These are phyloP conservation scores for Stachybotrys chlorohalonatus DNA, from an alignment of 2,329 filamentous ascomycete genomes.

Conservation along the genomic window DNA sequence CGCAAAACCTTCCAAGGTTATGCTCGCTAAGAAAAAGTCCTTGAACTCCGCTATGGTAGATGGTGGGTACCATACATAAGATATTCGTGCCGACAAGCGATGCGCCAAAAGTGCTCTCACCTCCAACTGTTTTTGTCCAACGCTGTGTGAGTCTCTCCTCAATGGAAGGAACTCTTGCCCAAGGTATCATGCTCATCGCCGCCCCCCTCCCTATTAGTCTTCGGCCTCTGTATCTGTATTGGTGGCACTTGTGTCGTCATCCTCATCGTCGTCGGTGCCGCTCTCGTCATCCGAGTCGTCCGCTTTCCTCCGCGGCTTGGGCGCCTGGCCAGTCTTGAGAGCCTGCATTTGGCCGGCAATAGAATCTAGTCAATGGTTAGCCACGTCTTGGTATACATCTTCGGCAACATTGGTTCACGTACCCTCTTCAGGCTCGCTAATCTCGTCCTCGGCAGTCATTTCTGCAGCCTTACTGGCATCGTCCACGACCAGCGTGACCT, in stretches of 20 bases:
- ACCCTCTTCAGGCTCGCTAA: slow-evolving; percentile 98
- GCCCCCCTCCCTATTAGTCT: slow-evolving; percentile 15
- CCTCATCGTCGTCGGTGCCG: slow-evolving; percentile 62
- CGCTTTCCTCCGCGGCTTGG: slow-evolving; percentile 48
- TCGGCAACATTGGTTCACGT: slow-evolving; percentile 23
- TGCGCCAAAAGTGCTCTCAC: no score
- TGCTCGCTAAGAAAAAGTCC: no score
- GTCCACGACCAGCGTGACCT: slow-evolving; percentile 82
- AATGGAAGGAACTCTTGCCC: no score
- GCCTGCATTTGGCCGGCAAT: slow-evolving; percentile 86
- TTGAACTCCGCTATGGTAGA: no score
- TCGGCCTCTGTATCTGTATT: slow-evolving; percentile 61
- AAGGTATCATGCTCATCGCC: no score
- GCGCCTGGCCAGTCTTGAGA: slow-evolving; percentile 61
- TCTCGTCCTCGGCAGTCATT: slow-evolving; percentile 82
- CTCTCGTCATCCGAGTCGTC: slow-evolving; percentile 73
- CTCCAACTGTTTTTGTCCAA: no score
- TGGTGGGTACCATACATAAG: no score
- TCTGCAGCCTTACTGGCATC: slow-evolving; percentile 77
- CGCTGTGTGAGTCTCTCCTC: no score
- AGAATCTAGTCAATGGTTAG: slow-evolving; percentile 49
- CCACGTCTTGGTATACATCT: no score
- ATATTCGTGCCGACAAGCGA: no score
- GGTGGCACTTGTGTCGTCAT: slow-evolving; percentile 56
- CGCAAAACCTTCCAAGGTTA: no score